Conservation (phyloP, 2,329 filamentous ascomycete genomes). For the Rugonectria rugulosa region DNA sequence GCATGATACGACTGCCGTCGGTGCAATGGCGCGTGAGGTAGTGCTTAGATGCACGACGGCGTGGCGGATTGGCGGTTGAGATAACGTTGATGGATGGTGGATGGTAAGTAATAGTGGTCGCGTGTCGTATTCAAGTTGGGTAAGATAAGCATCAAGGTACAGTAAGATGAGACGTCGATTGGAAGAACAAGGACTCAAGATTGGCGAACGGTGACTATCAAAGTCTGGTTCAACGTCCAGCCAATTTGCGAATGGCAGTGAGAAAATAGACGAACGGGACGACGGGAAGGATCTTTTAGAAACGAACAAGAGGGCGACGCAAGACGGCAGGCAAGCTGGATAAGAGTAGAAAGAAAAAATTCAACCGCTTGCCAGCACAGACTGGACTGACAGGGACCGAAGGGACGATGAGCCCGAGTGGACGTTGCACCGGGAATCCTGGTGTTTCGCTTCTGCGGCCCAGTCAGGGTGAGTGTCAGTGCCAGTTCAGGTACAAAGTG, state of each 20-base stretch:
- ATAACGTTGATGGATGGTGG: conserved; percentile 31
- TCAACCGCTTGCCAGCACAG: conserved; percentile 31
- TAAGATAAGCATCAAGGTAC: conserved; percentile 11
- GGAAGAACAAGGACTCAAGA: conserved; percentile 12
- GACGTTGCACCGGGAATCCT: conserved; percentile 35
- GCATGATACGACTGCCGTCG: conserved; percentile 33
- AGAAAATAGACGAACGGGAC: conserved; percentile 23
- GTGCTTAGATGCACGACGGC: too few relatives aligned
- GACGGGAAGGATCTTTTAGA: conserved; percentile 27
- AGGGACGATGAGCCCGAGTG: conserved; percentile 24
- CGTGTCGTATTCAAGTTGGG: conserved; percentile 24
- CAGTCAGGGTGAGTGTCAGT: conserved; percentile 34
- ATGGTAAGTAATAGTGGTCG: conserved; percentile 23
- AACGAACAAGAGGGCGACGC: conserved; percentile 14
- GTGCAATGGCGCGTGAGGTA: conserved; percentile 24
- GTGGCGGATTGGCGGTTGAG: conserved; percentile 32
- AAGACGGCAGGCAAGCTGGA: conserved; percentile 21
- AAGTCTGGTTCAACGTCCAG: conserved; percentile 8
- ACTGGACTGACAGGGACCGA: conserved; percentile 27
- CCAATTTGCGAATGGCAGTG: conserved; percentile 19
- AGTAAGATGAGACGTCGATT: conserved; percentile 16
- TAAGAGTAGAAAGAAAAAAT: not conserved
- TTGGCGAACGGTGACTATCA: not conserved
- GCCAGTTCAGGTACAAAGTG: conserved; percentile 29
- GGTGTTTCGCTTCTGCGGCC: conserved; percentile 35